phyloP scores from a whole-genome alignment of 306 rosid species.

The Cicer arietinum region DNA sequence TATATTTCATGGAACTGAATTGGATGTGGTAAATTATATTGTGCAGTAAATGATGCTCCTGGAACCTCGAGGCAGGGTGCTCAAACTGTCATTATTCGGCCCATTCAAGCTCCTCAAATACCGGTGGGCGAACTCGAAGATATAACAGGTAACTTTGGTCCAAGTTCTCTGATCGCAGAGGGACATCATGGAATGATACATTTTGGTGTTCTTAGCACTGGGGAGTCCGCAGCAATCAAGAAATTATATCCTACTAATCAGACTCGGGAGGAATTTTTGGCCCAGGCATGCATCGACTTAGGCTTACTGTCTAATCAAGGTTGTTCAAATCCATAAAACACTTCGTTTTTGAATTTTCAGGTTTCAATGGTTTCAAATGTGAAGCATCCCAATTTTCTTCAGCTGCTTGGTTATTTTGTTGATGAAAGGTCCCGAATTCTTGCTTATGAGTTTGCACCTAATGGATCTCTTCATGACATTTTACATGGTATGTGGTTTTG shows the following conservation, averaged over 20 bases:
- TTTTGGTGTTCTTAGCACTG: conserved; percentile 73
- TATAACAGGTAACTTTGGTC: conserved; percentile 68
- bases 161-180: conserved; percentile 81
- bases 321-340: conserved; percentile 16
- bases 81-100: conserved; percentile 69
- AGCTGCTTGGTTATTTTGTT: conserved; percentile 76
- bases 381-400: conserved; percentile 81
- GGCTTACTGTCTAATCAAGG: conserved; percentile 2
- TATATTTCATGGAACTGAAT: conserved; percentile 32
- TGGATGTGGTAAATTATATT: conserved; percentile 32
- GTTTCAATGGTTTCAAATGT: conserved; percentile 93
- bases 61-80: conserved; percentile 67
- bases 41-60: conserved; percentile 67
- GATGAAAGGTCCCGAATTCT: conserved; percentile 82
- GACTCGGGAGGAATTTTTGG: conserved; percentile 81
- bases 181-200: conserved; percentile 88
- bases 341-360: conserved; percentile 50
- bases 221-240: conserved; percentile 74
- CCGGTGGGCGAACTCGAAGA: conserved; percentile 73
- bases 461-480: conserved; percentile 96
- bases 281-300: conserved; percentile 68
- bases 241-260: conserved; percentile 88
- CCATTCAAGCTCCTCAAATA: conserved; percentile 79
- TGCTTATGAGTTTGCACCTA: conserved; percentile 87
- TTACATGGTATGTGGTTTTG: conserved; percentile 67